Base-by-base conservation (phyloP, 331 rosid genomes). In the Cydonia oblonga region DNA sequence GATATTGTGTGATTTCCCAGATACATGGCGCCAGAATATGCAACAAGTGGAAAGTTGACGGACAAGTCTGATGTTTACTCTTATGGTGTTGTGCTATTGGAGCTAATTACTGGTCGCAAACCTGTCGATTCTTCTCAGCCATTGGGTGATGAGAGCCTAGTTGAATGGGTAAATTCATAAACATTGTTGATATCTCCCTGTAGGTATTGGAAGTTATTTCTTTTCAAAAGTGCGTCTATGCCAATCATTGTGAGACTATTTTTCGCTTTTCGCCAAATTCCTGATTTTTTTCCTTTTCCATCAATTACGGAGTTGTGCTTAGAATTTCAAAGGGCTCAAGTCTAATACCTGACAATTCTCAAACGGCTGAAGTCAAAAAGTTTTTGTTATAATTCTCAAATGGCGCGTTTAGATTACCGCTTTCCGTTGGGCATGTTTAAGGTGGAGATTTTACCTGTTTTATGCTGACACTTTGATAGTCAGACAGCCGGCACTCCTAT, bases 21-120 rank as follows among this genome's bases (percentile, higher is more conserved):
- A 81, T 95, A 95, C 78, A 89, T 95, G 99, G 99, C 99, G 54
- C 97, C 99, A 32, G 99, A 95, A 80, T 95, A 95, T 69, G 99
- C 99, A 13, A 91, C 97, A 25, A 95, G 99, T 84, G 99, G 99
- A 19, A 95, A 95, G 82, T 84, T 93, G 80, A 93, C 98, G 2
- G 98, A 93, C 63, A 93, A 91, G 73, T 93, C 98, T 9, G 99
- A 95, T 74, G 99, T 95, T 81, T 95, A 87, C 77, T 95, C 99
- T 56, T 95, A 64, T 7, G 97, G 99, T 28, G 99, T 95, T 62
- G 96, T 95, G 71, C 97, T 91, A 78, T 81, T 91, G 87, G 97
- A 95, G 96, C 83, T 95, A 59, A 91, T 95, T 75, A 88, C 99
- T 0, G 99, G 97, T 70, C 96, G 96, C 59, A 91, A 88, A 72